Percentiles rank a stretch among this genome's conserved stretches.
Evolutionary conservation across 805 yeast genomes (phyloP).

Genomic region (Sugiyamaella marilandica): DNA sequence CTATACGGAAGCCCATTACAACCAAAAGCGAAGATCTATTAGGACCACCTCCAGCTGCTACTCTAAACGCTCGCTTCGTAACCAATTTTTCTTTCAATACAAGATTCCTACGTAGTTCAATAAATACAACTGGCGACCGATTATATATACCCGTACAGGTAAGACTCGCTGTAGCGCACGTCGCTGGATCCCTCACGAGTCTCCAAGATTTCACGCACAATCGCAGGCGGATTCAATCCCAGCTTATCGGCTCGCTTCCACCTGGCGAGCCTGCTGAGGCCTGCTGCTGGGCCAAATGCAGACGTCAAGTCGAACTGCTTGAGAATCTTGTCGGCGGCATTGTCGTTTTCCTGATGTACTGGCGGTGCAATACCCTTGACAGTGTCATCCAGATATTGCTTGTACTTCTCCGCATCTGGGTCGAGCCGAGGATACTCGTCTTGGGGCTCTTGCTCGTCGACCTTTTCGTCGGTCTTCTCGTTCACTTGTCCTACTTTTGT

Average conservation of each 20-base stretch:
- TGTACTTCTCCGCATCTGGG: constrained; percentile 1
- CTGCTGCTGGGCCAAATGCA: constrained; percentile 37
- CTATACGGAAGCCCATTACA: no score
- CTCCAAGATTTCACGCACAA: constrained; percentile 30
- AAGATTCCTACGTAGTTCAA: background rate
- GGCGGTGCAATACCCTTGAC: constrained; percentile 19
- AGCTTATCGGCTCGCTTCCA: constrained; percentile 36
- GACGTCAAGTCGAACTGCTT: constrained; percentile 33
- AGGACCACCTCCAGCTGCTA: no score
- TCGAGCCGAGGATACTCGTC: constrained; percentile 1
- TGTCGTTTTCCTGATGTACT: constrained; percentile 31
- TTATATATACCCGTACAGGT: constrained; percentile 10
- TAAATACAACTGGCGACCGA: background rate
- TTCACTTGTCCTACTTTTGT: background rate
- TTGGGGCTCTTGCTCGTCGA: background rate
- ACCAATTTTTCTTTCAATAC: background rate
- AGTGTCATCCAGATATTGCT: constrained; percentile 1
- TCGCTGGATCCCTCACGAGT: constrained; percentile 23
- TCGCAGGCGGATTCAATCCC: constrained; percentile 35
- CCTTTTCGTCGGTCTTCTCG: background rate
- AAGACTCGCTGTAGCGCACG: constrained; percentile 21
- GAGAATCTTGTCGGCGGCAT: constrained; percentile 30
- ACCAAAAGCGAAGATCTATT: no score
- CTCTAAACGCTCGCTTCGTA: no score
- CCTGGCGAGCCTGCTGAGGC: constrained; percentile 35